Evolutionary conservation across 805 yeast species (phyloP).

Genomic region (Candida quercuum): DNA sequence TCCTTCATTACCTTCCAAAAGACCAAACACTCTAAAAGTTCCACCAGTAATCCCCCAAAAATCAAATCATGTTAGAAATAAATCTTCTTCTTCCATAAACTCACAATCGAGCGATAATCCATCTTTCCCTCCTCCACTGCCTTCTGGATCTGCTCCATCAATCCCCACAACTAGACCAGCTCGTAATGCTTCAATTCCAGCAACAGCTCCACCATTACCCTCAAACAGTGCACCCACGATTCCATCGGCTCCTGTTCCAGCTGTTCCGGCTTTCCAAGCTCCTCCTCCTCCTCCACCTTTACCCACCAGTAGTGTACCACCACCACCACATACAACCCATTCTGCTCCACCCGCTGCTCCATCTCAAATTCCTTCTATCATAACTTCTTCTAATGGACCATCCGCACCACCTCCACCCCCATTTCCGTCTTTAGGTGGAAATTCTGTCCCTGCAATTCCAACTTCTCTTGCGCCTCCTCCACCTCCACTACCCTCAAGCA

Average conservation of each 20-base stretch:
- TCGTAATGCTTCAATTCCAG: constrained; percentile 25
- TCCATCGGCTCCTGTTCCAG: constrained; percentile 12
- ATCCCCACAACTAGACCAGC: constrained; percentile 23
- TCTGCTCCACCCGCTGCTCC: constrained; percentile 11
- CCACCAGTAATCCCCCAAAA: constrained; percentile 14
- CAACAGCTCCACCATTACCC: constrained; percentile 14
- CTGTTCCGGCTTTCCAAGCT: constrained; percentile 11
- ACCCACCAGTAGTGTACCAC: not conserved
- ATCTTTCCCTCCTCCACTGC: constrained; percentile 25
- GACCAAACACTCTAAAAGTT: constrained; percentile 14
- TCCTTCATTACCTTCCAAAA: constrained; percentile 20
- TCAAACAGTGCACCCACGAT: constrained; percentile 17
- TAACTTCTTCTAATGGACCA: too few relatives aligned
- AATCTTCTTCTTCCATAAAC: constrained; percentile 12
- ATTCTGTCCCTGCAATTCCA: too few relatives aligned
- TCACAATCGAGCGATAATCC: constrained; percentile 6
- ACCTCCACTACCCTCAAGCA: constrained; percentile 24
- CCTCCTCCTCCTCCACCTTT: constrained; percentile 17
- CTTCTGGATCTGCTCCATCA: constrained; percentile 23
- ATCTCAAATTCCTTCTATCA: constrained; percentile 14
- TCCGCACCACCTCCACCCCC: too few relatives aligned
- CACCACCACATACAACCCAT: not conserved
- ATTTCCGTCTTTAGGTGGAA: too few relatives aligned
- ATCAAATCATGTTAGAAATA: constrained; percentile 13
- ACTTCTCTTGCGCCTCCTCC: constrained; percentile 28